Conservation (phyloP, 176 grass and related monocot species). For the Oryza meyeriana region DNA sequence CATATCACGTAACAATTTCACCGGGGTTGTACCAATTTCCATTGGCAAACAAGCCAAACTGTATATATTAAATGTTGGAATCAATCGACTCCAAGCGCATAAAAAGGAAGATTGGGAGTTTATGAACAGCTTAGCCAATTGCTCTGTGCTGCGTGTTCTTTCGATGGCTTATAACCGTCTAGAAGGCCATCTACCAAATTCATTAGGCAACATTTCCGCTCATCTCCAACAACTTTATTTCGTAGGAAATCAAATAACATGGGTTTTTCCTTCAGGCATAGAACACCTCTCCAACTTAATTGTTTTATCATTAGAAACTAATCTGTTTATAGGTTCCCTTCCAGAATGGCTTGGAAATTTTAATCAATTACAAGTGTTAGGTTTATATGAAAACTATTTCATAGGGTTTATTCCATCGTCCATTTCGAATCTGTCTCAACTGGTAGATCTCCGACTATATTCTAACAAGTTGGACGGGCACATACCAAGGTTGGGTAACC, state of each 20-base stretch:
- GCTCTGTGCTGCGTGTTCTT: background rate
- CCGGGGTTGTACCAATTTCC: slow-evolving; percentile 1
- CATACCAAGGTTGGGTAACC: slow-evolving; percentile 5
- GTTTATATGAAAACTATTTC: background rate
- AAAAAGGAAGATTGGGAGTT: slow-evolving; percentile 22
- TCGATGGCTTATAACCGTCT: background rate
- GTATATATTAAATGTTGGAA: background rate
- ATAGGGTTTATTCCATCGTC: too few relatives aligned
- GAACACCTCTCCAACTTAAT: slow-evolving; percentile 2
- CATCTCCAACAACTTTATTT: background rate
- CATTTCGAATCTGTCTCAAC: background rate
- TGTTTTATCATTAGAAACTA: background rate
- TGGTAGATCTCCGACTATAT: background rate
- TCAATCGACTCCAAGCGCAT: slow-evolving; percentile 7
- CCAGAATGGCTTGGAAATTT: slow-evolving; percentile 4
- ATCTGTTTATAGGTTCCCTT: slow-evolving; percentile 4
- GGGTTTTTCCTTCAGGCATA: background rate
- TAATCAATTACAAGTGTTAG: background rate
- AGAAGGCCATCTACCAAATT: slow-evolving; percentile 8
- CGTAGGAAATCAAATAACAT: background rate
- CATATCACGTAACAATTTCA: slow-evolving; percentile 7
- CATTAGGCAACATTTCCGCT: background rate
- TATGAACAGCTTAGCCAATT: slow-evolving; percentile 27
- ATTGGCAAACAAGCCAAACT: slow-evolving; percentile 15
- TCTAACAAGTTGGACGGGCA: background rate